A percentile compares a stretch with the other conserved stretches of the same genome.
Conservation (phyloP, 106 monocot genomes). For the Allium cepa region DNA sequence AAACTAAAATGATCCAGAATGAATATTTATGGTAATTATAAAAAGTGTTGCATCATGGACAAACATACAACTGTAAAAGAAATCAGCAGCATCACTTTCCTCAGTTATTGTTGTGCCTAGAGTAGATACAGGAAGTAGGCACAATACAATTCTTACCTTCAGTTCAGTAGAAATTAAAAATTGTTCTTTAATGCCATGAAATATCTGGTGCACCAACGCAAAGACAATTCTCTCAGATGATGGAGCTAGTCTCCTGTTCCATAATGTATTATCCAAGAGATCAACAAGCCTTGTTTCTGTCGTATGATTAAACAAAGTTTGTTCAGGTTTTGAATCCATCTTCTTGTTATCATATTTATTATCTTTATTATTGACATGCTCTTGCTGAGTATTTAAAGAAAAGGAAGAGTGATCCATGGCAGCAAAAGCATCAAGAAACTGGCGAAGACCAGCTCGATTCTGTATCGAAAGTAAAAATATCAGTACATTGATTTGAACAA, state of each 20-base stretch:
- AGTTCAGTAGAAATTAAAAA: constrained; percentile 75
- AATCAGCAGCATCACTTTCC: background rate
- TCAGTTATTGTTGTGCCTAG: background rate
- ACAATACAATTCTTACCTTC: constrained; percentile 35
- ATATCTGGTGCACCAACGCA: constrained; percentile 85
- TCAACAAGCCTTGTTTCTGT: constrained; percentile 74
- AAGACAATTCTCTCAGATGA: constrained; percentile 91
- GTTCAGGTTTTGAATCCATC: constrained; percentile 41
- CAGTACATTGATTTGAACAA: background rate
- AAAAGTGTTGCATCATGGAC: background rate
- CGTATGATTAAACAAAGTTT: constrained; percentile 30
- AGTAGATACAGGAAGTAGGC: background rate
- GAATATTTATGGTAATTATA: no score
- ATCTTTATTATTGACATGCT: constrained; percentile 15
- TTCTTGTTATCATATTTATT: constrained; percentile 35
- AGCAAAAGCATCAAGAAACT: constrained; percentile 85
- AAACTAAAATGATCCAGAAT: background rate
- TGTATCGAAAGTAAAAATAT: constrained; percentile 10
- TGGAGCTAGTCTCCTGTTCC: constrained; percentile 82
- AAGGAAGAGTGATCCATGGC: constrained; percentile 27
- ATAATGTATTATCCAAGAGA: constrained; percentile 81
- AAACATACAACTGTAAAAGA: background rate
- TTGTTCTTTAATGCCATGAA: constrained; percentile 87
- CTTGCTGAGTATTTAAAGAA: background rate
- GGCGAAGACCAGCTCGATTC: constrained; percentile 85